Conservation (phyloP, 768 basidiomycete species). For the Candolleomyces eurysporus region DNA sequence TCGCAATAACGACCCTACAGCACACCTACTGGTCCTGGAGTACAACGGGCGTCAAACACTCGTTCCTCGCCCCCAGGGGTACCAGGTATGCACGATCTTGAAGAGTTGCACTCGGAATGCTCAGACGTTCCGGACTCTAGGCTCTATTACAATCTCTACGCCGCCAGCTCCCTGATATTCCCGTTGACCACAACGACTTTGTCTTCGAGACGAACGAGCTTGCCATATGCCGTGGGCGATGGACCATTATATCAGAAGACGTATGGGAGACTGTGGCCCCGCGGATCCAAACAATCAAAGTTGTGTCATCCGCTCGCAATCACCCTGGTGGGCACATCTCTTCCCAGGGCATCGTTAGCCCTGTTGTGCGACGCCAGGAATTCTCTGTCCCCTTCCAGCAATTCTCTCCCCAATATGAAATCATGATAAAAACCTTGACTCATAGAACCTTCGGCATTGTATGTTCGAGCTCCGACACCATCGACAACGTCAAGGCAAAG, state of each 20-base stretch:
- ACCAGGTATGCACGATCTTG: neutral
- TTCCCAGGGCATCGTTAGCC: neutral
- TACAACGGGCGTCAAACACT: neutral
- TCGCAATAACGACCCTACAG: neutral
- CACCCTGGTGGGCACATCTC: no score
- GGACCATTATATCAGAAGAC: neutral
- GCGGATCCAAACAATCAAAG: neutral
- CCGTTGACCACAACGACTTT: neutral
- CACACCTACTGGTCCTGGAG: neutral
- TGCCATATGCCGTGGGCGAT: neutral
- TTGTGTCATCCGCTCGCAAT: neutral
- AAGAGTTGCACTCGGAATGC: neutral
- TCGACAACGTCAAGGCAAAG: no score
- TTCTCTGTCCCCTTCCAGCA: no score
- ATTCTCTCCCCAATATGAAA: no score
- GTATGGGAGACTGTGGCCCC: neutral
- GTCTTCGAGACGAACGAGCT: neutral
- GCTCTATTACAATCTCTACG: neutral
- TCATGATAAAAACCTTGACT: no score
- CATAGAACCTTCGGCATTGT: neutral
- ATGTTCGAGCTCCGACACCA: neutral
- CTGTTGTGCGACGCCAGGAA: no score
- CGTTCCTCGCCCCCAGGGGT: neutral
- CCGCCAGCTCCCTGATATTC: neutral
- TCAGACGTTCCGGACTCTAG: neutral